Evolutionary conservation across 768 basidiomycete genomes (phyloP).

Genomic region (Rhodotorula taiwanensis): DNA sequence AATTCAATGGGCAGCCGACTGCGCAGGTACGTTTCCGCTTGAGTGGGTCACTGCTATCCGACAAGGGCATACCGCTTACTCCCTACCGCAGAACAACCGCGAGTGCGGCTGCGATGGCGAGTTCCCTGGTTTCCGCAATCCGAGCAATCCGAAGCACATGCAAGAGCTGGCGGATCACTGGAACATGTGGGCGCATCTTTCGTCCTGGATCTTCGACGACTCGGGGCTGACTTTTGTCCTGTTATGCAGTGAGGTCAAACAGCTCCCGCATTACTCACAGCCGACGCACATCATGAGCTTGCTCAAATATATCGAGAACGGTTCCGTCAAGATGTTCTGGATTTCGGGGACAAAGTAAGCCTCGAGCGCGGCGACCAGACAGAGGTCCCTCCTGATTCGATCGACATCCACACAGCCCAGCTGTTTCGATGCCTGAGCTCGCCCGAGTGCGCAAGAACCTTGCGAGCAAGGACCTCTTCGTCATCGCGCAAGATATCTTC

Average conservation of each 20-base stretch:
- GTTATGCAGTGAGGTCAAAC: constrained; percentile 11
- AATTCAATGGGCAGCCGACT: constrained; percentile 40
- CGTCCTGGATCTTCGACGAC: not conserved
- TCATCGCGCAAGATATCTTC: constrained; percentile 38
- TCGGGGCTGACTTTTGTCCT: not conserved
- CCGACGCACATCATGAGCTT: constrained; percentile 36
- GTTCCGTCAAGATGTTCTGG: constrained; percentile 38
- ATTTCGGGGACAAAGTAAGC: constrained; percentile 33
- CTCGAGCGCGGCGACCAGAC: not conserved
- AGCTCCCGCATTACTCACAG: constrained; percentile 30
- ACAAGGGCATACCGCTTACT: too few species aligned
- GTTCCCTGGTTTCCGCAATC: constrained; percentile 35
- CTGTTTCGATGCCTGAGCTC: constrained; percentile 36
- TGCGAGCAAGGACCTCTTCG: constrained; percentile 32
- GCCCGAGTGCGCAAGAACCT: constrained; percentile 28
- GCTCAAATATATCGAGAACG: constrained; percentile 34
- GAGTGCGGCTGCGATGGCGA: constrained; percentile 39
- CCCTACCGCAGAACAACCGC: constrained; percentile 29
- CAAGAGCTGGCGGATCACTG: constrained; percentile 35
- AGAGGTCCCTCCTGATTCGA: not conserved
- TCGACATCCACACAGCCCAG: constrained; percentile 1
- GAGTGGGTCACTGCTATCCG: too few species aligned
- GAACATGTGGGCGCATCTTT: constrained; percentile 26
- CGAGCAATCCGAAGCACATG: constrained; percentile 21
- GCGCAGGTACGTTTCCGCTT: constrained; percentile 17